These are phyloP conservation scores for Aspergillus affinis DNA, from an alignment of 495 filamentous ascomycete genomes.

Conservation along the genomic window DNA sequence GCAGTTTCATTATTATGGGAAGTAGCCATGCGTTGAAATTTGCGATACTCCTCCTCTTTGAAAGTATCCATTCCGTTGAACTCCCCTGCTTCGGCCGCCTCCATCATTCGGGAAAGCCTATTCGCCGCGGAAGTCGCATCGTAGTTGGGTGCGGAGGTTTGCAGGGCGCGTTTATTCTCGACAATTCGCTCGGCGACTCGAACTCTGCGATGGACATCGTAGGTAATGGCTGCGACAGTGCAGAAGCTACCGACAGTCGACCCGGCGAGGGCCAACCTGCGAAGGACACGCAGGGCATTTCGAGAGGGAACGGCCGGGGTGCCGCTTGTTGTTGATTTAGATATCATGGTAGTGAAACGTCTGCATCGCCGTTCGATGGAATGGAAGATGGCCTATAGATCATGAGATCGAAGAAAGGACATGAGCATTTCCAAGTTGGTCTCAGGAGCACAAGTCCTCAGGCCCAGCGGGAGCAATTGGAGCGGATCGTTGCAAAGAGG, in stretches of 20 bases:
- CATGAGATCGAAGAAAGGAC: slow-evolving; percentile 9
- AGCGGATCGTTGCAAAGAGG: background rate
- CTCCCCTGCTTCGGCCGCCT: slow-evolving; percentile 44
- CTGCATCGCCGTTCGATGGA: slow-evolving; percentile 28
- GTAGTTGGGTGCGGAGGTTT: slow-evolving; percentile 45
- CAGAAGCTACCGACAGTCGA: slow-evolving; percentile 43
- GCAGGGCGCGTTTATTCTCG: slow-evolving; percentile 45
- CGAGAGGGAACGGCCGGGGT: slow-evolving; percentile 42
- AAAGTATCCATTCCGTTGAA: slow-evolving; percentile 40
- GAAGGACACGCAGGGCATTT: slow-evolving; percentile 47
- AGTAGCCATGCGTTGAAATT: slow-evolving; percentile 6
- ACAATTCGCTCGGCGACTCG: slow-evolving; percentile 43
- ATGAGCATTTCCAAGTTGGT: background rate
- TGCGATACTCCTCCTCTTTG: slow-evolving; percentile 28
- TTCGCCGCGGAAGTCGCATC: slow-evolving; percentile 44
- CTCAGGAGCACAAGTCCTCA: background rate
- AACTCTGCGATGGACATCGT: slow-evolving; percentile 44
- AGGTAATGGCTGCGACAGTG: slow-evolving; percentile 41
- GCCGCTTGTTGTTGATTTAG: slow-evolving; percentile 27
- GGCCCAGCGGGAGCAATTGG: slow-evolving; percentile 7
- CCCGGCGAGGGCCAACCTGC: slow-evolving; percentile 43
- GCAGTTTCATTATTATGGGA: background rate
- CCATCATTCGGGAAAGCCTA: slow-evolving; percentile 41
- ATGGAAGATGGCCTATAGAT: slow-evolving; percentile 10
- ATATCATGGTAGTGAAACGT: slow-evolving; percentile 29